Percentiles rank a stretch among this genome's conserved stretches.
phyloP scores from a whole-genome alignment of 2,329 filamentous ascomycete genomes.

The Diaporthe sp. region DNA sequence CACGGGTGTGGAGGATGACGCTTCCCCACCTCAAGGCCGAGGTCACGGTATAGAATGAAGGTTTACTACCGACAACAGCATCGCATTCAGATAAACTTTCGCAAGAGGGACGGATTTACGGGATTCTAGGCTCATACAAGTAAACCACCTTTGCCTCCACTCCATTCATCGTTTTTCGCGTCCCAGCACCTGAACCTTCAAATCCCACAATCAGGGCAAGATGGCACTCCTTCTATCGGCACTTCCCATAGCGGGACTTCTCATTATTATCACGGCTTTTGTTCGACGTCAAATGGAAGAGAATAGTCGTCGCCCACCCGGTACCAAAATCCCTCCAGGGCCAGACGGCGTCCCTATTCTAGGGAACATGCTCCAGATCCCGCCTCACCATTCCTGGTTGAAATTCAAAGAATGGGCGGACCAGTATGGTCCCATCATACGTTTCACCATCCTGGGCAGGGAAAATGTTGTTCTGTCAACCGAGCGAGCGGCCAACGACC shows the following conservation, averaged over 20 bases:
- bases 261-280: background rate
- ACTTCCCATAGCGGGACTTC: background rate
- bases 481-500: slow-evolving; percentile 8
- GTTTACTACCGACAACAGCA: background rate
- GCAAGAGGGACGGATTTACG: background rate
- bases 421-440: background rate
- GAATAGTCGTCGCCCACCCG: background rate
- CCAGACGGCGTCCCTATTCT: background rate
- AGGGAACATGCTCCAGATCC: slow-evolving; percentile 5
- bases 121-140: background rate
- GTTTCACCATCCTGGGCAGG: background rate
- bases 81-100: background rate
- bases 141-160: background rate
- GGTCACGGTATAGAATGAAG: background rate
- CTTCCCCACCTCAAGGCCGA: slow-evolving; percentile 2
- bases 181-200: background rate
- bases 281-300: background rate
- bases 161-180: background rate
- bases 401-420: slow-evolving; percentile 16
- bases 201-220: background rate
- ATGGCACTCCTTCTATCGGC: background rate
- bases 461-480: slow-evolving; percentile 9
- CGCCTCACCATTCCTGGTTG: slow-evolving; percentile 8
- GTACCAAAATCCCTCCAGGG: background rate
- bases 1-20: background rate